Conservation (phyloP, 345 rosid species). For the Balakata baccata region DNA sequence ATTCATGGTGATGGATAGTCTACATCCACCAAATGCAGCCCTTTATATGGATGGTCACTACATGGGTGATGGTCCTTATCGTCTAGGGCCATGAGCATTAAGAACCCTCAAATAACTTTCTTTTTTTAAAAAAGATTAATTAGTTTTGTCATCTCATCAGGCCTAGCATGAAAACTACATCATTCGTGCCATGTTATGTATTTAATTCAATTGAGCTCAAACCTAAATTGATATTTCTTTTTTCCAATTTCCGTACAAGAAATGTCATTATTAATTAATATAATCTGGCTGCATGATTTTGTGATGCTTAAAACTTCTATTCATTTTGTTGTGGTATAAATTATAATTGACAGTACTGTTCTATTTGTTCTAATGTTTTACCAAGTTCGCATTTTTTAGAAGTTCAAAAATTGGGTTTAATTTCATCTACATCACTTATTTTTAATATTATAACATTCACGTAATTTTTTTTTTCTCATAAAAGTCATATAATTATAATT, state of each 20-base stretch:
- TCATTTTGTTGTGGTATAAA: too few relatives aligned
- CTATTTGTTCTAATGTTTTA: too few relatives aligned
- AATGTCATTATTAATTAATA: constrained; percentile 7
- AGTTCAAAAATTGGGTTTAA: too few relatives aligned
- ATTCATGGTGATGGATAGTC: constrained; percentile 98
- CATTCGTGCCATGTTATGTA: constrained; percentile 3
- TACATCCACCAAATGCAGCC: constrained; percentile 80
- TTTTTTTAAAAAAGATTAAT: too few relatives aligned
- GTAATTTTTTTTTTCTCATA: too few relatives aligned
- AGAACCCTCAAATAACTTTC: too few relatives aligned
- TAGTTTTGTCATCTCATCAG: not conserved
- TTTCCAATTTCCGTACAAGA: not conserved
- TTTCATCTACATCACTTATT: too few relatives aligned
- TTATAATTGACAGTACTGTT: too few relatives aligned
- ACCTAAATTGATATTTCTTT: not conserved
- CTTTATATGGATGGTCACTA: constrained; percentile 88
- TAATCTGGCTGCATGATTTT: not conserved
- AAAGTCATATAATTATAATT: too few relatives aligned
- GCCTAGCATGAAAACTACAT: not conserved
- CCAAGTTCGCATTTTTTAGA: too few relatives aligned
- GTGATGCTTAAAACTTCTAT: not conserved
- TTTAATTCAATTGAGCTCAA: not conserved
- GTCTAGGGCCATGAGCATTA: constrained; percentile 54
- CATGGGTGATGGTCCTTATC: constrained; percentile 90
- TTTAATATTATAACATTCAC: too few relatives aligned